Conservation (phyloP, 768 basidiomycete species). For the Xanthoconium purpureum region DNA sequence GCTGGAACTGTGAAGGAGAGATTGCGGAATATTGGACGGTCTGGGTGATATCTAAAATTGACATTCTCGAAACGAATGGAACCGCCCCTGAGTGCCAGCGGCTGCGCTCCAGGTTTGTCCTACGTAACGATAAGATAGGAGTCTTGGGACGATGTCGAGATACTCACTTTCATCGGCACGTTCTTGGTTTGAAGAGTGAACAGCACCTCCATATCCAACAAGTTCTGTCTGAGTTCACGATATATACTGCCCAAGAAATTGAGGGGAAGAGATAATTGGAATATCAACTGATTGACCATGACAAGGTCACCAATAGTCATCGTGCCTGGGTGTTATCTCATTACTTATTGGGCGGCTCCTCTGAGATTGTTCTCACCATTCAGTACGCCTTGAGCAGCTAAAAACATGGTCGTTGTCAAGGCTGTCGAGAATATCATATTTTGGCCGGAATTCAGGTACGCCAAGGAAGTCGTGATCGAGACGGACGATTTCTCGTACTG, state of each 20-base stretch:
- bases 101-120: slow-evolving; percentile 68
- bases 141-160: neutral
- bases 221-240: slow-evolving; percentile 91
- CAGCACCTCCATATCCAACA: slow-evolving; percentile 95
- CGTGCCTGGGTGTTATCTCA: slow-evolving; percentile 53
- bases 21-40: slow-evolving; percentile 85
- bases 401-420: slow-evolving; percentile 91
- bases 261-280: slow-evolving; percentile 92
- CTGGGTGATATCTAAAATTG: slow-evolving; percentile 86
- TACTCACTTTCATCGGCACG: slow-evolving; percentile 55
- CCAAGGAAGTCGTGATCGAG: slow-evolving; percentile 92
- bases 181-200: slow-evolving; percentile 88
- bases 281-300: slow-evolving; percentile 98
- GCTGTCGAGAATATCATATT: slow-evolving; percentile 95
- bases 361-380: slow-evolving; percentile 52
- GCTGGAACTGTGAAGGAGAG: slow-evolving; percentile 91
- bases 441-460: slow-evolving; percentile 93
- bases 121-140: slow-evolving; percentile 27
- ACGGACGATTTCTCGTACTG: slow-evolving; percentile 89
- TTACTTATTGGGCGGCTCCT: neutral
- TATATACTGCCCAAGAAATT: slow-evolving; percentile 98
- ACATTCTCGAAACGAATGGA: slow-evolving; percentile 93
- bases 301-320: slow-evolving; percentile 99
- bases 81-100: slow-evolving; percentile 72
- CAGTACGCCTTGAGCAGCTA: slow-evolving; percentile 92